Percentiles rank a stretch among this genome's conserved stretches.
phyloP scores from a whole-genome alignment of 495 filamentous ascomycete species.

The Penicillium angulare region DNA sequence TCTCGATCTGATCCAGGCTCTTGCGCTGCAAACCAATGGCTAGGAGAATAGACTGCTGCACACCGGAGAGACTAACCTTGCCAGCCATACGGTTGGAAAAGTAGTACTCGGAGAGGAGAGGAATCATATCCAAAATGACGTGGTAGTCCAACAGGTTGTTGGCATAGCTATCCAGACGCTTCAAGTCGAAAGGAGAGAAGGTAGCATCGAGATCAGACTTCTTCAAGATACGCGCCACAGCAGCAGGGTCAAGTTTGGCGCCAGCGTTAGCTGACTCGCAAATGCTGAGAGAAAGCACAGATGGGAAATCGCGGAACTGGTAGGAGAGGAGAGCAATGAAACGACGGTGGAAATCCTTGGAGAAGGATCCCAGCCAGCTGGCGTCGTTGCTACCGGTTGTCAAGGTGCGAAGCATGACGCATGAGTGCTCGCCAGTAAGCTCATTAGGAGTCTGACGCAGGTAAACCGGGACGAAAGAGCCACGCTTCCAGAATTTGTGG shows the following conservation, averaged over 20 bases:
- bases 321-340: conserved; percentile 87
- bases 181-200: conserved; percentile 90
- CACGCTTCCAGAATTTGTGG: conserved; percentile 95
- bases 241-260: conserved; percentile 54
- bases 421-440: conserved; percentile 94
- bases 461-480: conserved; percentile 86
- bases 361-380: conserved; percentile 84
- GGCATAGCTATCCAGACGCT: conserved; percentile 89
- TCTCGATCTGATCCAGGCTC: conserved; percentile 74
- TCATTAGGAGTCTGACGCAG: conserved; percentile 95
- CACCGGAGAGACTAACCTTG: conserved; percentile 65
- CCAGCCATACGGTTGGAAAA: conserved; percentile 72
- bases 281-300: conserved; percentile 79
- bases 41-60: conserved; percentile 83
- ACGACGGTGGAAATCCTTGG: conserved; percentile 87
- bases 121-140: conserved; percentile 92
- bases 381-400: conserved; percentile 60
- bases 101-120: conserved; percentile 73
- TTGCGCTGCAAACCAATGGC: conserved; percentile 89
- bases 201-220: conserved; percentile 71
- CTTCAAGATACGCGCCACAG: conserved; percentile 52
- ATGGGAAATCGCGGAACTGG: conserved; percentile 84
- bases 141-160: conserved; percentile 98
- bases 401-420: conserved; percentile 87
- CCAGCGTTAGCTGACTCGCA: conserved; percentile 80